Conservation (phyloP, 306 rosid species). For the Rosa chinensis region DNA sequence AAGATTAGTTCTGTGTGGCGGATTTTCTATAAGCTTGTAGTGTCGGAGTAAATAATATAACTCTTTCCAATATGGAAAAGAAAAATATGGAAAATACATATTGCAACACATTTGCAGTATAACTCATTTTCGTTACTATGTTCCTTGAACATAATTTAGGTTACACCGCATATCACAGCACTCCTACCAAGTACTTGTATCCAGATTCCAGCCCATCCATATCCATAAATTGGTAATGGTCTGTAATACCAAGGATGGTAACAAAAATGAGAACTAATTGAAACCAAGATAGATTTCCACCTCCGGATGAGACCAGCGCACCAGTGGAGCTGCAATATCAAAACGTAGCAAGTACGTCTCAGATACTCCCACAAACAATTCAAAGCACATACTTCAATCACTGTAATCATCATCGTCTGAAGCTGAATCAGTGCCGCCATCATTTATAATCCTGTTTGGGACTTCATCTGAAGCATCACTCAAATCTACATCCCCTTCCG, state of each 20-base stretch:
- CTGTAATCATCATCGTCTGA: conserved; percentile 94
- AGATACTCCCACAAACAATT: conserved; percentile 28
- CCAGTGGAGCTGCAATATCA: conserved; percentile 46
- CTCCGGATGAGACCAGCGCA: conserved; percentile 18
- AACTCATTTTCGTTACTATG: conserved; percentile 4
- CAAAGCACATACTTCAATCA: conserved; percentile 45
- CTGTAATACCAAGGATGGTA: not conserved
- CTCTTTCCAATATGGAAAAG: not conserved
- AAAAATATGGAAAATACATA: not conserved
- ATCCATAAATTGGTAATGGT: not conserved
- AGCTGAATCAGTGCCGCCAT: conserved; percentile 60
- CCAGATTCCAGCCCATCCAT: conserved; percentile 8
- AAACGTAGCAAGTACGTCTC: conserved; percentile 43
- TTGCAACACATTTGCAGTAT: not conserved
- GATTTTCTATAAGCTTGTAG: not conserved
- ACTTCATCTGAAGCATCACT: conserved; percentile 76
- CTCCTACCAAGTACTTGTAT: not conserved
- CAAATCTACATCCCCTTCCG: conserved; percentile 60
- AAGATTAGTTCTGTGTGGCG: not conserved
- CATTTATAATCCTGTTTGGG: conserved; percentile 48
- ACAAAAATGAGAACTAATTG: not conserved
- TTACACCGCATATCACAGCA: conserved; percentile 38
- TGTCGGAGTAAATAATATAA: no score
- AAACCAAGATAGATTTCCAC: not conserved
- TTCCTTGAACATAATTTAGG: conserved; percentile 32